Evolutionary conservation across 768 basidiomycete genomes (phyloP), one percentile per base, ranked within the genome.

Genomic region (Crucibulum laeve): DNA sequence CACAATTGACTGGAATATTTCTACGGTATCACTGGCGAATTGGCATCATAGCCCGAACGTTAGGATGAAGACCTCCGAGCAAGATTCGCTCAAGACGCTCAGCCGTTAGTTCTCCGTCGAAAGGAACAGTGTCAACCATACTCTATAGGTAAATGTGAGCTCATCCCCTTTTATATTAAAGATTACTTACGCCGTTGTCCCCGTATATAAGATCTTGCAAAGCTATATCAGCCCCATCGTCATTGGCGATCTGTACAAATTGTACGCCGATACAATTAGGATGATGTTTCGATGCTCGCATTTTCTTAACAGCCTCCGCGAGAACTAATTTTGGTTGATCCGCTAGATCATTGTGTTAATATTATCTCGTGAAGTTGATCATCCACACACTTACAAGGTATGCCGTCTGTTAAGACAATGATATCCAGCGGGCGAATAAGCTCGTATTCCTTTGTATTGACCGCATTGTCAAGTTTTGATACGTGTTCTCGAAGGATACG

Each of bases 211-310:
- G 49, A 21, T 53, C 45, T 25, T 51, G 47, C 21, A 65, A 46
- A 7, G 51, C 60, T 1, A 30, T 37, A n/a, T 49, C 49, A 4
- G 58, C 58, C 1, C 42, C 19, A 5, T 35, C 19, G 26, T 59
- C 59, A 32, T 62, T 48, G 24, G 60, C 64, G n/a, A 66, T 61
- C 40, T 66, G 64, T 3, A 64, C 60, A 36, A 66, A 56, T 38
- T 66, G 61, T 11, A 66, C 54, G 10, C 59, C 60, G 24, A 64
- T 53, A 25, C 54, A 54, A 36, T 66, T 66, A 10, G 58, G 62
- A 47, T 66, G 63, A 37, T 66, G 63, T 26, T 52, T 58, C 1
- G 42, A 44, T 17, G 36, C 39, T 22, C 47, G 55, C 49, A 61
- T 50, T 3, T 50, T 50, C 14, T 49, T 41, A 4, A 55, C 60